Evolutionary conservation across 2,329 filamentous ascomycete species (phyloP).

Genomic region (Claviceps spartinae): DNA sequence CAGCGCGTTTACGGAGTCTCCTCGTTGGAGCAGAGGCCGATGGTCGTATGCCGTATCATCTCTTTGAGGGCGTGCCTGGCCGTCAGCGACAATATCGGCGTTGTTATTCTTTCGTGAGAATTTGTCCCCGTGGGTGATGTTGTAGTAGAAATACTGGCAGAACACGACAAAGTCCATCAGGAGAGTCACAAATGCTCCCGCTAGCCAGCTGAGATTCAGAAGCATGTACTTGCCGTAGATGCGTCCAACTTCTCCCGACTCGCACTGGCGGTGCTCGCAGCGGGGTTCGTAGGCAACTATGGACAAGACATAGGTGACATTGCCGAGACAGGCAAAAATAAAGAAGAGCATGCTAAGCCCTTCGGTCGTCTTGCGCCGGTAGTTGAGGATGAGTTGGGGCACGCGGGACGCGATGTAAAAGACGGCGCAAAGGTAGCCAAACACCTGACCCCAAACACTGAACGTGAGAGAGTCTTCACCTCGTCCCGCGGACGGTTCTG

Average conservation of each 20-base stretch:
- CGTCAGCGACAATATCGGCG: constrained; percentile 13
- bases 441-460: constrained; percentile 71
- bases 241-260: constrained; percentile 45
- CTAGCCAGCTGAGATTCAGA: constrained; percentile 81
- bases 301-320: constrained; percentile 81
- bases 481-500: constrained; percentile 21
- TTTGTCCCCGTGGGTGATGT: constrained; percentile 18
- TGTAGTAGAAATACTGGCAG: constrained; percentile 81
- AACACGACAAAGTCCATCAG: constrained; percentile 79
- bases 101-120: constrained; percentile 13
- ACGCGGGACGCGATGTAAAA: constrained; percentile 83
- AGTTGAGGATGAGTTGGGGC: constrained; percentile 86
- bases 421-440: constrained; percentile 81
- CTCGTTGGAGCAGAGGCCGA: constrained; percentile 23
- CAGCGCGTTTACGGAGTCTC: constrained; percentile 12
- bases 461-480: constrained; percentile 45
- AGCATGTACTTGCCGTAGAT: constrained; percentile 74
- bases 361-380: constrained; percentile 81
- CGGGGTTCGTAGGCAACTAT: constrained; percentile 81
- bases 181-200: constrained; percentile 79
- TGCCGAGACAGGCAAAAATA: constrained; percentile 89
- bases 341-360: constrained; percentile 92
- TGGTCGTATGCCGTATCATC: constrained; percentile 22
- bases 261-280: constrained; percentile 45
- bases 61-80: constrained; percentile 11